phyloP scores from a whole-genome alignment of 2,329 filamentous ascomycete genomes.

The Herpotrichia juniperi region DNA sequence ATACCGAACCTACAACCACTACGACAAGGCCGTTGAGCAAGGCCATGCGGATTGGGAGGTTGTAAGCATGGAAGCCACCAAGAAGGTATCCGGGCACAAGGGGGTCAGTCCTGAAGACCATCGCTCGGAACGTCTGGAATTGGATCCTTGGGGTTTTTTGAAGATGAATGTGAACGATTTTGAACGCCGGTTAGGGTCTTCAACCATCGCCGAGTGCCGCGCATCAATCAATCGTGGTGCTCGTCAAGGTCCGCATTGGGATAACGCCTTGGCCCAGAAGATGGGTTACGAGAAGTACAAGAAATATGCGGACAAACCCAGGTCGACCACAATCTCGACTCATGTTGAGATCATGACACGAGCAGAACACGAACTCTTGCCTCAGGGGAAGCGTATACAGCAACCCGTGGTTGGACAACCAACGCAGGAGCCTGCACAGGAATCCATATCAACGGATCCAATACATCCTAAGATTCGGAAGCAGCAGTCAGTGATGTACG shows the following conservation, averaged over 20 bases:
- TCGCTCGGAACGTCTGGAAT: neutral
- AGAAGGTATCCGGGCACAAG: conserved; percentile 34
- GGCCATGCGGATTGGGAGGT: conserved; percentile 61
- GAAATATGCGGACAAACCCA: conserved; percentile 2
- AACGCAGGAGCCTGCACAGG: neutral
- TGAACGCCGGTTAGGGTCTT: conserved; percentile 26
- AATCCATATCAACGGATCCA: neutral
- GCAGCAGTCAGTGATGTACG: neutral
- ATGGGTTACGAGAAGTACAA: conserved; percentile 28
- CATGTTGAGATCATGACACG: neutral
- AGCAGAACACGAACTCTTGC: neutral
- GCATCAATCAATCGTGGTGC: conserved; percentile 23
- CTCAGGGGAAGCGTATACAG: conserved; percentile 4
- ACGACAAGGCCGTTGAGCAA: conserved; percentile 58
- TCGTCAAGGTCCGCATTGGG: conserved; percentile 30
- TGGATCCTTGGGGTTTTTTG: conserved; percentile 41
- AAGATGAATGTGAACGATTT: conserved; percentile 24
- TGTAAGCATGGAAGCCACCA: conserved; percentile 46
- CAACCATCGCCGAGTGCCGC: conserved; percentile 31
- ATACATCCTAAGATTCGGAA: neutral
- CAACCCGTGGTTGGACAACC: conserved; percentile 3
- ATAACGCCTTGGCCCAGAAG: conserved; percentile 25
- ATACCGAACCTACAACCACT: conserved; percentile 61
- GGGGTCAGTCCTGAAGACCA: conserved; percentile 20
- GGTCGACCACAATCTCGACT: neutral